These are phyloP conservation scores for Penicillium vulpinum DNA, from an alignment of 2,329 filamentous ascomycete genomes.

Conservation along the genomic window DNA sequence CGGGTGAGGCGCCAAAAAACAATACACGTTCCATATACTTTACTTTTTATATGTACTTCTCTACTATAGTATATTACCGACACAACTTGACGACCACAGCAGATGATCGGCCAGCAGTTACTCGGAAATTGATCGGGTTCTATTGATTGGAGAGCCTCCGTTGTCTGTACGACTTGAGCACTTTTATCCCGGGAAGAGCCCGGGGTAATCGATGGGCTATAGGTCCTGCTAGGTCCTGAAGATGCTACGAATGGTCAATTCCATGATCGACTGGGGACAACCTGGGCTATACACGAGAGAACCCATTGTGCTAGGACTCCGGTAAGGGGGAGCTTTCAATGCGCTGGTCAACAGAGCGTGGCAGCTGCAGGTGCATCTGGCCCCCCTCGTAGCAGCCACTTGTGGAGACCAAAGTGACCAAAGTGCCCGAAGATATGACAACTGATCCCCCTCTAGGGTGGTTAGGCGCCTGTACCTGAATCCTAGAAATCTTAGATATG, in stretches of 20 bases:
- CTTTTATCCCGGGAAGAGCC: constrained; percentile 15
- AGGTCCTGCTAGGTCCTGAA: not conserved
- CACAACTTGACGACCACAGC: not conserved
- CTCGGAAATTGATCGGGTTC: constrained; percentile 19
- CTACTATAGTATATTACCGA: not conserved
- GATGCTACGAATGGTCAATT: constrained; percentile 16
- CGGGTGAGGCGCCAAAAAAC: constrained; percentile 1
- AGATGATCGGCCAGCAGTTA: constrained; percentile 8
- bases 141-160: constrained; percentile 21
- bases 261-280: constrained; percentile 7
- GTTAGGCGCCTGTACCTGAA: constrained; percentile 31
- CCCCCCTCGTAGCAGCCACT: constrained; percentile 8
- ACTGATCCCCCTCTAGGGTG: constrained; percentile 30
- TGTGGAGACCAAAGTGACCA: constrained; percentile 31
- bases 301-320: constrained; percentile 8
- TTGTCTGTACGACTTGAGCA: constrained; percentile 19
- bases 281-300: constrained; percentile 2
- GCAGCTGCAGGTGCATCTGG: constrained; percentile 32
- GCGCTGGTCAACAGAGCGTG: constrained; percentile 36
- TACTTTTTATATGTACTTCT: not conserved
- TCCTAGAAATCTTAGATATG: constrained; percentile 10
- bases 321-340: constrained; percentile 23
- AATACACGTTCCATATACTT: not conserved
- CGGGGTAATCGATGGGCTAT: constrained; percentile 16
- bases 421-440: constrained; percentile 33